Conservation (phyloP, 257 asterid species). For the Scutellaria minor region DNA sequence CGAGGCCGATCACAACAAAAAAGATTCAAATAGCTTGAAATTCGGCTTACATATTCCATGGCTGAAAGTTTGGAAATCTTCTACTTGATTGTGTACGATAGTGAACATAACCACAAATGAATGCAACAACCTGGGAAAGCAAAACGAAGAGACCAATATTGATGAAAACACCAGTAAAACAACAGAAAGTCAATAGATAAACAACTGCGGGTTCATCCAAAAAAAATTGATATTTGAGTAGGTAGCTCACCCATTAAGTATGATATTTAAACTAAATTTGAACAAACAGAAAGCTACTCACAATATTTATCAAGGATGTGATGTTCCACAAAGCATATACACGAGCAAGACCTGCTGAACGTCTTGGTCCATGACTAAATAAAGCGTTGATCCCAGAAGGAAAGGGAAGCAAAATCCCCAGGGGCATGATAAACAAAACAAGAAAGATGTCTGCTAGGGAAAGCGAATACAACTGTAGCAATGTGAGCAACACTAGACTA, state of each 20-base stretch:
- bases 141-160: background rate
- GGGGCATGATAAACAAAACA: constrained; percentile 83
- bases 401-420: constrained; percentile 91
- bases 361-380: constrained; percentile 95
- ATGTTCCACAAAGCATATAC: constrained; percentile 93
- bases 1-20: background rate
- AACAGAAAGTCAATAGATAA: background rate
- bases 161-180: background rate
- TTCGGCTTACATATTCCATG: constrained; percentile 88
- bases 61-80: constrained; percentile 77
- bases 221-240: background rate
- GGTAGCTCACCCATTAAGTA: background rate
- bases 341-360: constrained; percentile 97
- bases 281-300: constrained; percentile 48
- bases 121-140: constrained; percentile 75
- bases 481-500: constrained; percentile 92
- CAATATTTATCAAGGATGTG: constrained; percentile 84
- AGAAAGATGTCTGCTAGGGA: constrained; percentile 85
- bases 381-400: constrained; percentile 99
- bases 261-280: background rate
- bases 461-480: constrained; percentile 95
- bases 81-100: constrained; percentile 68
- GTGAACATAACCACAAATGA: constrained; percentile 76
- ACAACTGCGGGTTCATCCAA: no score
- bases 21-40: background rate